These are phyloP conservation scores for Beta corolliflora DNA, from an alignment of 179 eudicot genomes.

Conservation along the genomic window DNA sequence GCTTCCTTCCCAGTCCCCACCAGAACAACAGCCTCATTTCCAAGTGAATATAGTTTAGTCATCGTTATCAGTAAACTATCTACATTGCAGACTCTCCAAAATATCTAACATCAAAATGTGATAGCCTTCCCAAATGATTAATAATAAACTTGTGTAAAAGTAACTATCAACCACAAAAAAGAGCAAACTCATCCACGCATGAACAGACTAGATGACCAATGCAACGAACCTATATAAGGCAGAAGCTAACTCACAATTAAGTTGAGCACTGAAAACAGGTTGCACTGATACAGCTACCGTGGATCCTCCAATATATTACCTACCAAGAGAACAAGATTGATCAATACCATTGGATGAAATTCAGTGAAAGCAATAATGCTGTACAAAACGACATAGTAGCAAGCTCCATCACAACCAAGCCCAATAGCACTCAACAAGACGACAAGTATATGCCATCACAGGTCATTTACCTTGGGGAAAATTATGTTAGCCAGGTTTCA, in stretches of 20 bases:
- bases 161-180: background rate
- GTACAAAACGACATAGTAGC: background rate
- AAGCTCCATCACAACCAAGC: background rate
- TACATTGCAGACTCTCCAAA: background rate
- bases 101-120: background rate
- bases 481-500: constrained; percentile 32
- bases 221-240: background rate
- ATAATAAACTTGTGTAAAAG: background rate
- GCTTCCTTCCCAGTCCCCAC: background rate
- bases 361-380: background rate
- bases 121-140: background rate
- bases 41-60: background rate
- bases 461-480: constrained; percentile 45
- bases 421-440: constrained; percentile 26
- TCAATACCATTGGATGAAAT: background rate
- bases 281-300: background rate
- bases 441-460: constrained; percentile 35
- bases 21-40: background rate
- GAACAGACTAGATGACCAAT: background rate
- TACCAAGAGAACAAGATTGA: constrained; percentile 2
- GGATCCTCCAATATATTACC: background rate
- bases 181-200: background rate
- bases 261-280: background rate
- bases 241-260: constrained; percentile 9
- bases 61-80: background rate